Evolutionary conservation across 495 filamentous ascomycete genomes (phyloP), one percentile per base, ranked within the genome.

Genomic region (Hyaloscypha finlandica): DNA sequence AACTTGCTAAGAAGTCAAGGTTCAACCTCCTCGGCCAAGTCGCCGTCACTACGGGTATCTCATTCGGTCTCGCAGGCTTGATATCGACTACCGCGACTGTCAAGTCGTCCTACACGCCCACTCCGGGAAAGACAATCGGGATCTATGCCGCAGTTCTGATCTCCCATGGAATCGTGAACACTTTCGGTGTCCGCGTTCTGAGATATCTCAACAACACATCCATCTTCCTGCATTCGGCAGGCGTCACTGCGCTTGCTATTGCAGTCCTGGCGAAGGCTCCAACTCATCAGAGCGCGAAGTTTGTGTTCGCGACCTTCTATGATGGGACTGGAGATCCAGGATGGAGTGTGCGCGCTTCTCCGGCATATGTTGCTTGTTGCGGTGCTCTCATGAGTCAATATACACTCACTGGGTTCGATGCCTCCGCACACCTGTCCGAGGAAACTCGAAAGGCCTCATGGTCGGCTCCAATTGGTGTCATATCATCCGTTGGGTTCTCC

Each of bases 31-130:
- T 86, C 6, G 85, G 85, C 12, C 84, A 88, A 69, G 84, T 89
- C 35, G 87, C 88, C 33, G 87, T 90, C 12, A 90, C 88, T 2
- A 88, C 87, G 0, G 86, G 87, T 53, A 90, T 90, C 68, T 82
- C 85, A 22, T 90, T 89, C 67, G 88, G 88, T n/a, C 78, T 81
- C 53, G 88, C 88, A 8, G 80, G 79, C 14, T 78, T 90, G 5
- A 84, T 90, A 39, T 80, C 86, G 9, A 87, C 82, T 0, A 83
- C 85, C 39, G 84, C 86, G 9, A 82, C 81, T 1, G 76, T 90
- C 32, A 84, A 86, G 70, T 79, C 79, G 64, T 75, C 71, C 53
- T 88, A 84, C 69, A 74, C 71, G 31, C 74, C 86, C 39, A 80
- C 86, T 37, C 73, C 81, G 37, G 77, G 72, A 37, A 80, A 81